Percentiles rank a stretch among this genome's conserved stretches.
Conservation (phyloP, 2,329 filamentous ascomycete genomes). For the Apiospora saccharicola region DNA sequence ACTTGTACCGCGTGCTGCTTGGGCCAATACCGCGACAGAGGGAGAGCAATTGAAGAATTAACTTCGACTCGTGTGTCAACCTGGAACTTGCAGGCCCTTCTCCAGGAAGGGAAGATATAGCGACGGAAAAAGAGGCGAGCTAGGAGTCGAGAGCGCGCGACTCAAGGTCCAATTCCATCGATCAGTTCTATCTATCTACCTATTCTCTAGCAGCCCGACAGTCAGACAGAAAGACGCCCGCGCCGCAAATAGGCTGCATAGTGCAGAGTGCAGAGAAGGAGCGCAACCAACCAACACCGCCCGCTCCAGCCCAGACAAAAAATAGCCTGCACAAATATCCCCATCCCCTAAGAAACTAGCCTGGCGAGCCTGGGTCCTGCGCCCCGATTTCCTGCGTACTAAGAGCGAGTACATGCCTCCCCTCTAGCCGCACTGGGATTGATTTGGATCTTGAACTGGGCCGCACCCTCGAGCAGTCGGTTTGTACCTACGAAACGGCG, state of each 20-base stretch:
- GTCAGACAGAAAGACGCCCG: conserved; percentile 2
- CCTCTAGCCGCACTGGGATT: conserved; percentile 22
- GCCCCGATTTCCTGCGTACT: conserved; percentile 16
- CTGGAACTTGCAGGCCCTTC: conserved; percentile 1
- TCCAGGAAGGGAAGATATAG: not conserved
- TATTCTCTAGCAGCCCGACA: not conserved
- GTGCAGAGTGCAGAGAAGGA: not conserved
- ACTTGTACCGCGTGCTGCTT: not conserved
- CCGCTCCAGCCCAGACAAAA: conserved; percentile 18
- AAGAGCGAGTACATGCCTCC: conserved; percentile 13
- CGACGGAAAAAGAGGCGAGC: not conserved
- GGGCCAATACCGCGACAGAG: conserved; percentile 4
- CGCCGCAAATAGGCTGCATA: not conserved
- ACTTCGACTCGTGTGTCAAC: conserved; percentile 19
- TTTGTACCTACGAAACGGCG: conserved; percentile 27
- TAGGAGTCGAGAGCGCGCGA: not conserved
- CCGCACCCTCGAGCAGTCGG: conserved; percentile 25
- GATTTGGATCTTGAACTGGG: conserved; percentile 19
- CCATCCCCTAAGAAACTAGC: conserved; percentile 3
- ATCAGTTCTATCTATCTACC: not conserved
- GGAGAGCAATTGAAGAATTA: conserved; percentile 8
- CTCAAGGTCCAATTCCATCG: not conserved
- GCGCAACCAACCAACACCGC: not conserved
- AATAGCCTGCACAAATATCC: conserved; percentile 19
- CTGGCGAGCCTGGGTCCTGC: conserved; percentile 11